Conservation (phyloP, 1,284 basidiomycete genomes). For the Microbotryum lychnidis-dioicae region DNA sequence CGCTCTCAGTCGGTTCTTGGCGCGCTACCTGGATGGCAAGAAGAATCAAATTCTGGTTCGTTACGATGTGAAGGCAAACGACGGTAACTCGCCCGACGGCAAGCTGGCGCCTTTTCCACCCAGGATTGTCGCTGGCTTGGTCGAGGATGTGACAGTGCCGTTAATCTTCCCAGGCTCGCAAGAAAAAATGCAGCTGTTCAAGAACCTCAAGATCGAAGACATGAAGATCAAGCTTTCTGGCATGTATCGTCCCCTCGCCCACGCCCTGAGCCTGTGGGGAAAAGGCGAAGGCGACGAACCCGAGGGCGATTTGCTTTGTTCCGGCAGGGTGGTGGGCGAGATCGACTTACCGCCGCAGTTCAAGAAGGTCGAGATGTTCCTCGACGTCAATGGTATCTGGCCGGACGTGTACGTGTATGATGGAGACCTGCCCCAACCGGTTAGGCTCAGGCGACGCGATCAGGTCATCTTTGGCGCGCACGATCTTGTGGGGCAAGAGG, state of each 20-base stretch:
- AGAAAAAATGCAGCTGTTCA: slow-evolving; percentile 26
- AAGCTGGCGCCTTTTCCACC: slow-evolving; percentile 9
- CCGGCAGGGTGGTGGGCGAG: slow-evolving; percentile 31
- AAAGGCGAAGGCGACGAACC: slow-evolving; percentile 8
- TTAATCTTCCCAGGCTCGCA: slow-evolving; percentile 22
- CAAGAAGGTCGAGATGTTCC: slow-evolving; percentile 14
- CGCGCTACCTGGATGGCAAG: slow-evolving; percentile 29
- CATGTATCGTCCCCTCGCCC: not conserved
- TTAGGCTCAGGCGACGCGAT: not conserved
- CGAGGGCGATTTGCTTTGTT: slow-evolving; percentile 26
- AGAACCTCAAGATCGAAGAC: slow-evolving; percentile 31
- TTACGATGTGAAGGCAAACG: slow-evolving; percentile 22
- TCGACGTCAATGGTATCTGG: slow-evolving; percentile 30
- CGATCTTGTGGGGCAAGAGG: not conserved
- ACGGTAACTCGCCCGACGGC: not conserved
- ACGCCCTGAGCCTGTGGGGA: not conserved
- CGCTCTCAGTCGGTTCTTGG: slow-evolving; percentile 26
- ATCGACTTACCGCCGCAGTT: slow-evolving; percentile 27
- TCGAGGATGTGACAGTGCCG: slow-evolving; percentile 12
- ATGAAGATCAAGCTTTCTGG: slow-evolving; percentile 26
- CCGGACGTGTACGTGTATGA: slow-evolving; percentile 35
- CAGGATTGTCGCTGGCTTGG: slow-evolving; percentile 11
- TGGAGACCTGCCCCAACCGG: slow-evolving; percentile 19
- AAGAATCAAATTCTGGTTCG: slow-evolving; percentile 25
- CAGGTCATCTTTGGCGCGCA: not conserved